Evolutionary conservation across 306 rosid species (phyloP).

Genomic region (Fagus crenata): DNA sequence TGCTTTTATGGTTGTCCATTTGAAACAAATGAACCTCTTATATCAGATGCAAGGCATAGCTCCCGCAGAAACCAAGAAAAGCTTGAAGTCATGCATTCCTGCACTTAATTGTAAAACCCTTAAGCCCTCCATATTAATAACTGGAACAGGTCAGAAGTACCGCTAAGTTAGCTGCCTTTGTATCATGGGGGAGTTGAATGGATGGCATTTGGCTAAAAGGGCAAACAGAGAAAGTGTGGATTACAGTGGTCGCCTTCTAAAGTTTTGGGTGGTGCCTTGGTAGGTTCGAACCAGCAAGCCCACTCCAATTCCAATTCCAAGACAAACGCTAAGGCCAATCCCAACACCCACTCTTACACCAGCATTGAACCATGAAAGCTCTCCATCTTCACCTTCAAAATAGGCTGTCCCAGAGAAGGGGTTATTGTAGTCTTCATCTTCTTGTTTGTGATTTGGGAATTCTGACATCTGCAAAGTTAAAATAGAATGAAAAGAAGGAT

Average conservation of each 20-base stretch:
- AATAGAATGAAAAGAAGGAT: constrained; percentile 2
- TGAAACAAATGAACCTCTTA: constrained; percentile 23
- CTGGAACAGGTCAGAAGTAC: not conserved
- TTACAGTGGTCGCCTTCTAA: constrained; percentile 53
- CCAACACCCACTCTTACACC: constrained; percentile 82
- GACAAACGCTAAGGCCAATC: constrained; percentile 78
- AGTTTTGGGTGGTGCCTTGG: constrained; percentile 70
- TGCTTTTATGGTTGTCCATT: constrained; percentile 24
- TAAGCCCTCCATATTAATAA: constrained; percentile 15
- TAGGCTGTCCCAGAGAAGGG: constrained; percentile 46
- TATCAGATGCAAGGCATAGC: constrained; percentile 29
- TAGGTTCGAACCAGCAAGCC: constrained; percentile 71
- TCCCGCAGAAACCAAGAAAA: constrained; percentile 22
- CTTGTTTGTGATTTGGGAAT: constrained; percentile 36
- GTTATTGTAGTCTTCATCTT: constrained; percentile 39
- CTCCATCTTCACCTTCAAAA: constrained; percentile 72
- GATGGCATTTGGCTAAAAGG: constrained; percentile 13
- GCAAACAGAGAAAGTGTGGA: not conserved
- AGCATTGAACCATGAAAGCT: constrained; percentile 82
- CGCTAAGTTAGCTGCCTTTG: constrained; percentile 22
- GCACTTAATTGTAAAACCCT: constrained; percentile 27
- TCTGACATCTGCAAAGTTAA: constrained; percentile 24
- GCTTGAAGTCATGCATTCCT: constrained; percentile 14
- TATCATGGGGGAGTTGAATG: constrained; percentile 23
- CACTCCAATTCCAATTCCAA: constrained; percentile 80